Evolutionary conservation across 1,284 basidiomycete species (phyloP), one percentile per base, ranked within the genome.

Genomic region (Coriolopsis trogii): DNA sequence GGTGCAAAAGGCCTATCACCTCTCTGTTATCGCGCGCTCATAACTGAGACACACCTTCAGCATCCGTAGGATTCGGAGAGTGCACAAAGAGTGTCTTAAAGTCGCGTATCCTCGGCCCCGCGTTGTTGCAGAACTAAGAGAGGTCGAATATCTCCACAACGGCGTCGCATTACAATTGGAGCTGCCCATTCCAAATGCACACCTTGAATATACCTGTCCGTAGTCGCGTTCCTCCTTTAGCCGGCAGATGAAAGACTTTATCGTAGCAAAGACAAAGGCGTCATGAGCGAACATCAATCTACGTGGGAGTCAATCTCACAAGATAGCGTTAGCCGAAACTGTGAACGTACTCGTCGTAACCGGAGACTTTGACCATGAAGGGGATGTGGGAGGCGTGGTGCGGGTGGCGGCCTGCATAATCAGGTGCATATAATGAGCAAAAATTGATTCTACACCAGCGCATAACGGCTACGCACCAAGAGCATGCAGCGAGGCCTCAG

Each of bases 331-430:
- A 4, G 6, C 20, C 8, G n/a, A 2, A 26, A 8, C n/a, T 20
- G 16, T 15, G 33, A 4, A 45, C 46, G 45, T 55, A 70, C 65
- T 71, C 64, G 50, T 73, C 73, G 51, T 72, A 74, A 23, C 73
- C 72, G 16, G 72, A 69, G 0, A 68, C 68, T 24, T 65, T 68
- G 23, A 72, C 46, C 15, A 60, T 60, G 59, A 74, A 74, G 57
- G 74, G 73, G 26, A 74, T 66, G 55, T 75, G 73, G 7, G 73
- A 68, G 30, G 73, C 70, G 21, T 72, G 71, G 48, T 73, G 73
- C 3, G 72, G 71, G 49, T 74, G 72, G 5, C 73, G 68, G 33
- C 68, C 67, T 62, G 54, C 33, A 20, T n/a, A n/a, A n/a, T n/a
- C n/a, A n/a, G n/a, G n/a, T 13, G 23, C 28, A 40, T 29, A 21